Base-by-base conservation (phyloP, 2,329 filamentous ascomycete genomes). In the Apiospora koreana region DNA sequence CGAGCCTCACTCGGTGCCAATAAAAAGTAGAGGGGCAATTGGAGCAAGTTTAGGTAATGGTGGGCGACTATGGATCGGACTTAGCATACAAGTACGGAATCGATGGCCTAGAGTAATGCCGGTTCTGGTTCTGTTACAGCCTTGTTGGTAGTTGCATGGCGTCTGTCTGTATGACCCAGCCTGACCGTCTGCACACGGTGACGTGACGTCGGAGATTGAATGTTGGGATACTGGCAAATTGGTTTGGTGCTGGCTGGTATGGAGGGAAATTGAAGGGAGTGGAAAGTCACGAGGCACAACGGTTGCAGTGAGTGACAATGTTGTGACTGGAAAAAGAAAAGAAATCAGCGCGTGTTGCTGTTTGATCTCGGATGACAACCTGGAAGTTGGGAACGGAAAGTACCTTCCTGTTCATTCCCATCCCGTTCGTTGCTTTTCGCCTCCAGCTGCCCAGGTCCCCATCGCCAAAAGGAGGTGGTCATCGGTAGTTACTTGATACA, bases 391-490 rank as follows among this genome's bases (percentile, higher is more conserved):
- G 54, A 62, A 62, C 18, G 54, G 54, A n/a, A 46, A 38, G 54
- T 62, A 38, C 54, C 54, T 38, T 23, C 54, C 54, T 62, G 54
- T 38, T 38, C 54, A 28, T 62, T 62, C 31, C 31, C 31, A 62
- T 62, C 54, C 54, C 31, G 14, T 54, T 2, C 25, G 50, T 21
- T 35, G 54, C 31, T 21, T 38, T 38, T 38, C 54, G 54, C 54
- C 54, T 62, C 54, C 54, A 62, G 54, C 54, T 62, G 54, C 54
- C 54, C 54, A 62, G 18, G 38, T 62, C 31, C 25, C 50, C 28
- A 35, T 58, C 28, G 50, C 28, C 16, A 58, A 58, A 58, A 58
- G 50, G 50, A 58, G 50, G 50, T 58, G 50, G 50, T 58, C 50
- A 35, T 58, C 50, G 50, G 50, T 62, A 9, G 54, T 62, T n/a